Conservation (phyloP, 345 rosid genomes). For the Cardamine occulta region DNA sequence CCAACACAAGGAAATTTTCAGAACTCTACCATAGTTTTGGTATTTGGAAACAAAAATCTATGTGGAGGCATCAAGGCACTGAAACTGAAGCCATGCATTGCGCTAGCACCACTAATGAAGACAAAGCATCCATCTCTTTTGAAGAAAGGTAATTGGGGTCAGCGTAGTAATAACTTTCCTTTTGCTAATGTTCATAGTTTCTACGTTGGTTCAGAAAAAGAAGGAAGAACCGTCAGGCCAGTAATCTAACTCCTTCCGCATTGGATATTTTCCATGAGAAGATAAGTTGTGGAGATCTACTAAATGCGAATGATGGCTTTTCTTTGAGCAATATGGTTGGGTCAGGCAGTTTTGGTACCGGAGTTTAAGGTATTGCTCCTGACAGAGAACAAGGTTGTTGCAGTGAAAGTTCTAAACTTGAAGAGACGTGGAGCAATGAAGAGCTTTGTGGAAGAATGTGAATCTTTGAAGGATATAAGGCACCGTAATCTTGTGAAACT, state of each 20-base stretch:
- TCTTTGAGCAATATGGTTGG: conserved; percentile 40
- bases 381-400: background rate
- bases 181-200: background rate
- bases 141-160: conserved; percentile 7
- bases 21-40: background rate
- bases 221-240: conserved; percentile 3
- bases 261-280: conserved; percentile 32
- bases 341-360: conserved; percentile 41
- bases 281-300: conserved; percentile 34
- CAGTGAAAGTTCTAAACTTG: conserved; percentile 48
- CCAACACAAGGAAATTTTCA: background rate
- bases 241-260: background rate
- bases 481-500: conserved; percentile 50
- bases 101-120: background rate
- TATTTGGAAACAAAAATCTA: conserved; percentile 26
- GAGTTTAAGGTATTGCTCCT: conserved; percentile 39
- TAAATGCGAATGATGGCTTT: conserved; percentile 40
- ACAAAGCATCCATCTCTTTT: background rate
- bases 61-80: conserved; percentile 5
- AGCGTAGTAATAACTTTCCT: background rate
- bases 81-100: conserved; percentile 33
- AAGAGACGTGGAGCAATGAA: conserved; percentile 44
- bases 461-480: conserved; percentile 40
- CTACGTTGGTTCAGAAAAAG: conserved; percentile 5
- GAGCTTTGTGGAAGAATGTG: conserved; percentile 54